Conservation (phyloP, 2,329 filamentous ascomycete species). For the Hymenoscyphus albidus region DNA sequence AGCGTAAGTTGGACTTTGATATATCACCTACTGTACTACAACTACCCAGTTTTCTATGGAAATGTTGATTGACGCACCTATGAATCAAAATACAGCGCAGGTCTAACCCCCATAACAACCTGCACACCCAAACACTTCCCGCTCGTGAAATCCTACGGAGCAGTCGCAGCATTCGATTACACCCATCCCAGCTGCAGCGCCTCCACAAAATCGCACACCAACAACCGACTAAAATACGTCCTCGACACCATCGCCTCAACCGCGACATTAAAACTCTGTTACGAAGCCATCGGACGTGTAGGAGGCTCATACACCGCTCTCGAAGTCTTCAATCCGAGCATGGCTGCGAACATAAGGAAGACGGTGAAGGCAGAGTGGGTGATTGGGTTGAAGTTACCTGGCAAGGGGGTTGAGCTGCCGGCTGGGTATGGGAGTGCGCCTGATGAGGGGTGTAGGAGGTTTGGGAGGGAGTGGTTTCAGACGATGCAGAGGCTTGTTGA, state of each 20-base stretch:
- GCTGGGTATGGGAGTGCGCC: slow-evolving; percentile 22
- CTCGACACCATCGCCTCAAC: neutral
- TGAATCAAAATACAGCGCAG: neutral
- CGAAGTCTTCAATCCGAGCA: slow-evolving; percentile 3
- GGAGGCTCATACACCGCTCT: slow-evolving; percentile 28
- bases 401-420: slow-evolving; percentile 25
- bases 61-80: neutral
- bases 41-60: neutral
- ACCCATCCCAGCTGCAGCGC: neutral
- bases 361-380: slow-evolving; percentile 24
- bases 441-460: slow-evolving; percentile 15
- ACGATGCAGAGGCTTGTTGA: slow-evolving; percentile 9
- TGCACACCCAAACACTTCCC: slow-evolving; percentile 5
- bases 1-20: slow-evolving; percentile 26
- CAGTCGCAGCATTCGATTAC: neutral
- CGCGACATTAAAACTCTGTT: slow-evolving; percentile 35
- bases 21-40: neutral
- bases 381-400: slow-evolving; percentile 29
- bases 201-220: neutral
- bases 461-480: slow-evolving; percentile 11
- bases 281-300: slow-evolving; percentile 34
- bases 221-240: neutral
- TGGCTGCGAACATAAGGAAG: slow-evolving; percentile 1
- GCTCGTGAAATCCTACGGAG: slow-evolving; percentile 3
- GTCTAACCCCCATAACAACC: neutral